phyloP scores from a whole-genome alignment of 352 stramenopile genomes.

The Globisporangium perplexum region DNA sequence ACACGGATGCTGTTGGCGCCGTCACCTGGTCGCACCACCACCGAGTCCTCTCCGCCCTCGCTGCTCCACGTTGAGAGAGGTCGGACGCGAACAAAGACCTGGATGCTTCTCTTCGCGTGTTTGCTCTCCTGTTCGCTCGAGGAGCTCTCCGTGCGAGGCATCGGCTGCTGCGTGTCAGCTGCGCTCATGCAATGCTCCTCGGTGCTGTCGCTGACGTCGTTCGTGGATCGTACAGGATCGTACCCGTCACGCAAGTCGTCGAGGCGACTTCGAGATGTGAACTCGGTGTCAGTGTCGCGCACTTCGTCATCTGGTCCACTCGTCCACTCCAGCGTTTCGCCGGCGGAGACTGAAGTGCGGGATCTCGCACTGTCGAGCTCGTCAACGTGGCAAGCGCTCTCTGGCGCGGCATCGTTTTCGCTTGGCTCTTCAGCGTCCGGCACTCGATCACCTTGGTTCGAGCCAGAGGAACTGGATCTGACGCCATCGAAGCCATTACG shows the following conservation, averaged over 20 bases:
- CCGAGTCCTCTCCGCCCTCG: slow-evolving; percentile 13
- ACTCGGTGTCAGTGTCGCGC: background rate
- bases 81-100: slow-evolving; percentile 74
- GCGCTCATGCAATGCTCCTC: background rate
- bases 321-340: background rate
- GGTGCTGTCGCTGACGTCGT: background rate
- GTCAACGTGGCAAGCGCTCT: background rate
- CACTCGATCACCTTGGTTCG: background rate
- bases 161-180: background rate
- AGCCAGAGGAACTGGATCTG: background rate
- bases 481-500: background rate
- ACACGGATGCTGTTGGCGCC: slow-evolving; percentile 20
- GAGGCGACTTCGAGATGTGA: background rate
- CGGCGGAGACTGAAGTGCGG: background rate
- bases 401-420: background rate
- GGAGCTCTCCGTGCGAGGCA: background rate
- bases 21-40: slow-evolving; percentile 30
- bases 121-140: background rate
- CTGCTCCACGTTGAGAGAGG: slow-evolving; percentile 16
- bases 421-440: background rate
- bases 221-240: background rate
- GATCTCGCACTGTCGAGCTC: background rate
- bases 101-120: slow-evolving; percentile 26
- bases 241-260: background rate
- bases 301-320: background rate